Base-by-base conservation (phyloP, 2,329 filamentous ascomycete species). In the Fusarium lateritium region DNA sequence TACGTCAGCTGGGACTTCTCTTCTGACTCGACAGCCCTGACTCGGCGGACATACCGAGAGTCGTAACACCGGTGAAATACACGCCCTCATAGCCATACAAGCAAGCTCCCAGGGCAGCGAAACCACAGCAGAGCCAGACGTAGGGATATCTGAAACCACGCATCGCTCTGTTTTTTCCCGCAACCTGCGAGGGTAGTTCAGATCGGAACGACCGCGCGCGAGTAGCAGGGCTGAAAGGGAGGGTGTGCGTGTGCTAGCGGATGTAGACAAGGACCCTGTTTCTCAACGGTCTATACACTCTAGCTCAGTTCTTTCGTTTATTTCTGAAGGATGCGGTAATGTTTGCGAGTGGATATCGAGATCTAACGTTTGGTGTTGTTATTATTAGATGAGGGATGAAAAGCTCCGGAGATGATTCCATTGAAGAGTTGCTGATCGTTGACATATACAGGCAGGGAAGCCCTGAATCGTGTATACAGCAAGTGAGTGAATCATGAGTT, bases 41-140 rank as follows among this genome's bases (percentile, higher is more conserved):
- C 15, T 54, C 31, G 22, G 14, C 5, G 17, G 17, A 62, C 71
- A n/a, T 69, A 76, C 75, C 75, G 2, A 78, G 63, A 28, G 77
- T 76, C 15, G 75, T 77, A 19, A 78, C 75, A 7, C 79, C 79
- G 19, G 76, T 69, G 36, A 69, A 80, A 66, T 79, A 80, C 4
- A 79, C 78, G 10, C 77, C 75, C 33, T 79, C 79, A 43, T 79
- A 80, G 4, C 79, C 79, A 44, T 80, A 79, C 13, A 79, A 61
- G 45, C 77, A 79, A 9, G 79, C 79, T 26, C 79, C 79, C 1
- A 81, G 69, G 7, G 77, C 70, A 9, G 79, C 79, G 40, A 80
- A 79, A 62, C 72, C 75, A 65, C 79, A 78, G 43, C 76, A 80
- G 17, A 74, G 68, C 72, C 72, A 73, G 31, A 69, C 49, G 24